Evolutionary conservation across 805 yeast species (phyloP).

Genomic region (Cyberlindnera euphorbiiphila): DNA sequence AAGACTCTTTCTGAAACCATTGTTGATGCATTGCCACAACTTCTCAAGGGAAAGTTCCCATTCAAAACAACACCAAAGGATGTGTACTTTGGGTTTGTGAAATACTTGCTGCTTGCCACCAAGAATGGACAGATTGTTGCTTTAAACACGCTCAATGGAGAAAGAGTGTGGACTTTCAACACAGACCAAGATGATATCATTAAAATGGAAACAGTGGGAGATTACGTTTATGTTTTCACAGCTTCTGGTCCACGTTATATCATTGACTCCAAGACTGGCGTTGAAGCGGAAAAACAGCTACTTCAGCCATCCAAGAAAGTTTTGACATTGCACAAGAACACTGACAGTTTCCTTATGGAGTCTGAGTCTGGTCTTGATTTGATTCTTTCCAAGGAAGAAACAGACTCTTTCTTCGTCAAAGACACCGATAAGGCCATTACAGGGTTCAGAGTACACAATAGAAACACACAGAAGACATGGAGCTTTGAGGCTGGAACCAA

Average conservation of each 20-base stretch:
- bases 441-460: slow-evolving; percentile 22
- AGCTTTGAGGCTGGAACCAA: slow-evolving; percentile 26
- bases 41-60: slow-evolving; percentile 3
- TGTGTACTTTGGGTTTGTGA: slow-evolving; percentile 43
- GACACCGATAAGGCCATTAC: slow-evolving; percentile 25
- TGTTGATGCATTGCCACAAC: slow-evolving; percentile 12
- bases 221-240: slow-evolving; percentile 18
- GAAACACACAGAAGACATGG: slow-evolving; percentile 36
- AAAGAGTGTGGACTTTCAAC: slow-evolving; percentile 36
- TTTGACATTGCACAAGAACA: slow-evolving; percentile 12
- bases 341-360: slow-evolving; percentile 20
- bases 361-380: slow-evolving; percentile 17
- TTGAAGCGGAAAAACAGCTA: slow-evolving; percentile 15
- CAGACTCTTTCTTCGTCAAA: slow-evolving; percentile 22
- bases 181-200: slow-evolving; percentile 23
- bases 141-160: slow-evolving; percentile 38
- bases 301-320: slow-evolving; percentile 14
- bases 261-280: slow-evolving; percentile 31
- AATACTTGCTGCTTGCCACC: slow-evolving; percentile 40
- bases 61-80: slow-evolving; percentile 10
- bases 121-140: slow-evolving; percentile 40
- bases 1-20: slow-evolving; percentile 12
- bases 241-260: slow-evolving; percentile 19
- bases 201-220: slow-evolving; percentile 21
- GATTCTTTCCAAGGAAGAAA: slow-evolving; percentile 12